phyloP scores from a whole-genome alignment of 1,284 basidiomycete species.

The Puccinia polysora region DNA sequence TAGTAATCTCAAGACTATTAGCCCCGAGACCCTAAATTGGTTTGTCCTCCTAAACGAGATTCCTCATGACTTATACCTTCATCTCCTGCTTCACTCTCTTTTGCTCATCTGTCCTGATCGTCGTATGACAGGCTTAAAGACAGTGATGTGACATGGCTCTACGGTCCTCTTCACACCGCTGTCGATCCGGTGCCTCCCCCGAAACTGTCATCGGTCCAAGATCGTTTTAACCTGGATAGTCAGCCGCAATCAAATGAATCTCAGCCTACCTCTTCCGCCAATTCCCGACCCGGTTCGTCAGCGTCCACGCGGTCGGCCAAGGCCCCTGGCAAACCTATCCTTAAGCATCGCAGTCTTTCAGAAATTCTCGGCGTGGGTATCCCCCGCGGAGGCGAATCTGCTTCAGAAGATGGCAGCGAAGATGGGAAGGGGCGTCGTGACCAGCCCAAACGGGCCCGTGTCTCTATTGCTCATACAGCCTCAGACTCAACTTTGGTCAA shows the following conservation, averaged over 20 bases:
- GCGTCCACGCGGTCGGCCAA: conserved; percentile 22
- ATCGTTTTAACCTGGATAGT: conserved; percentile 58
- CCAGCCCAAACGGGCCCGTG: conserved; percentile 26
- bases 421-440: conserved; percentile 44
- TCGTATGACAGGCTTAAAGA: conserved; percentile 79
- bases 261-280: conserved; percentile 51
- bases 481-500: conserved; percentile 47
- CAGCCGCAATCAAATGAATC: conserved; percentile 48
- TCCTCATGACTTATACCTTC: conserved; percentile 20
- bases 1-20: conserved; percentile 90
- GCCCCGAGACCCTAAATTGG: conserved; percentile 97
- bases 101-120: conserved; percentile 36
- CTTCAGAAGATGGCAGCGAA: conserved; percentile 56
- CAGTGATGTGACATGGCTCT: conserved; percentile 98
- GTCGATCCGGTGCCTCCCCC: conserved; percentile 64
- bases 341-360: conserved; percentile 89
- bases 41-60: conserved; percentile 60
- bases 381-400: conserved; percentile 54
- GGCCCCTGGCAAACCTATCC: conserved; percentile 68
- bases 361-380: conserved; percentile 64
- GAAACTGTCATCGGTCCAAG: conserved; percentile 58
- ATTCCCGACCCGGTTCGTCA: conserved; percentile 47
- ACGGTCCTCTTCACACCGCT: conserved; percentile 90
- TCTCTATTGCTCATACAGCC: conserved; percentile 45
- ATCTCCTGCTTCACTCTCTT: conserved; percentile 42